These are phyloP conservation scores for Dactylellina cionopaga DNA, from an alignment of 2,329 filamentous ascomycete genomes.

Conservation along the genomic window DNA sequence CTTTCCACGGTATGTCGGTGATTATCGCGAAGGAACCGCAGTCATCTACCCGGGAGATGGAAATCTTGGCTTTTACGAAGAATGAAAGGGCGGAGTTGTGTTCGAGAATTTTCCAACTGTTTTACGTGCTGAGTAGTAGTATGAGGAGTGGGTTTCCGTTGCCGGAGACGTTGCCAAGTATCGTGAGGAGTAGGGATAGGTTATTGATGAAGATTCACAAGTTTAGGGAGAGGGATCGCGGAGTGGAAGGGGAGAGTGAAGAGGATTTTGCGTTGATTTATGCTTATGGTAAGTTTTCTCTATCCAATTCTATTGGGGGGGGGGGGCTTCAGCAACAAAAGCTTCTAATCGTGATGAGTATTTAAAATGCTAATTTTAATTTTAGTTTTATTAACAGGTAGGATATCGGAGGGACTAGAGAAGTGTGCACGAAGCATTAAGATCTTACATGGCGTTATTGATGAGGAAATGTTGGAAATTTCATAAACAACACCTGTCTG, in stretches of 20 bases:
- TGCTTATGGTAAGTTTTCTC: constrained; percentile 72
- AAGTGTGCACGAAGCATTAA: constrained; percentile 72
- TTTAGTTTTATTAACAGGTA: constrained; percentile 70
- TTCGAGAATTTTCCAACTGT: constrained; percentile 88
- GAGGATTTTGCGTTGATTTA: constrained; percentile 90
- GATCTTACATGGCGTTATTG: constrained; percentile 71
- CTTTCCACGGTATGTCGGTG: constrained; percentile 95
- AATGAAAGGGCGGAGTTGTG: constrained; percentile 83
- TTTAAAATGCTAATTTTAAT: neutral
- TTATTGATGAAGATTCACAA: constrained; percentile 87
- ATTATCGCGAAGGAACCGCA: constrained; percentile 82
- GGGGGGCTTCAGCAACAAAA: neutral
- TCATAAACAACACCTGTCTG: constrained; percentile 9
- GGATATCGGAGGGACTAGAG: constrained; percentile 73
- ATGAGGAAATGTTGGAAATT: constrained; percentile 67
- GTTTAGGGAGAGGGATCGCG: constrained; percentile 74
- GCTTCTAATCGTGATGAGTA: too few relatives aligned
- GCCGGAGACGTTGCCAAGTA: constrained; percentile 85
- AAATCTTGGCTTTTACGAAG: constrained; percentile 80
- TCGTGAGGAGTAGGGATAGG: constrained; percentile 80
- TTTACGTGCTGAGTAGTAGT: constrained; percentile 85
- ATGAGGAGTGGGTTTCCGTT: constrained; percentile 95
- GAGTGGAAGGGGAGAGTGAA: constrained; percentile 63
- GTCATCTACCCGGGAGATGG: constrained; percentile 81
- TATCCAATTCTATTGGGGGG: neutral